Conservation (phyloP, 129 eudicot species). For the Centaurea solstitialis region DNA sequence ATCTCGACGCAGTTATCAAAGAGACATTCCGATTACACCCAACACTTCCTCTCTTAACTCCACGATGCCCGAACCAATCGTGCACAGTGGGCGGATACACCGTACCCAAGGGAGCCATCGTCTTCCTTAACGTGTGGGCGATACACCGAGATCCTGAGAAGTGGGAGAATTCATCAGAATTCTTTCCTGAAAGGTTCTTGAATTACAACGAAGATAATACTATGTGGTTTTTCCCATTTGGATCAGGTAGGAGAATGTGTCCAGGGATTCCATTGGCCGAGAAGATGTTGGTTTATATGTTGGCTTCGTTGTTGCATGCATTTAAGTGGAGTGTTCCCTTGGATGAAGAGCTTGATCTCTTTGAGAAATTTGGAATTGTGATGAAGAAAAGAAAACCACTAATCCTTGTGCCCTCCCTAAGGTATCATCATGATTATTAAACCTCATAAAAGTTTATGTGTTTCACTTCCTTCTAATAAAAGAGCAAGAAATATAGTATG, state of each 20-base stretch:
- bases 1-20: slow-evolving; percentile 36
- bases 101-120: slow-evolving; percentile 23
- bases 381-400: slow-evolving; percentile 54
- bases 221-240: slow-evolving; percentile 54
- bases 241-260: slow-evolving; percentile 64
- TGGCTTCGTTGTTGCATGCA: slow-evolving; percentile 56
- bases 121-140: slow-evolving; percentile 13
- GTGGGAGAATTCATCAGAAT: slow-evolving; percentile 27
- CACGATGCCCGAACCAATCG: slow-evolving; percentile 4
- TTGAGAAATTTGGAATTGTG: slow-evolving; percentile 65
- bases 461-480: not conserved
- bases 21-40: slow-evolving; percentile 20
- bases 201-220: slow-evolving; percentile 47
- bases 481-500: not conserved
- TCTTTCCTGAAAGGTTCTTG: slow-evolving; percentile 34
- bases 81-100: slow-evolving; percentile 33
- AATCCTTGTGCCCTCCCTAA: slow-evolving; percentile 31
- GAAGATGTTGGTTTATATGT: slow-evolving; percentile 47
- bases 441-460: too few species aligned
- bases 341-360: slow-evolving; percentile 36
- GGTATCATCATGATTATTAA: not conserved
- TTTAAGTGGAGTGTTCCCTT: slow-evolving; percentile 55
- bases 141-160: slow-evolving; percentile 28
- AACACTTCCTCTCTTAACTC: not conserved
- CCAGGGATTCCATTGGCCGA: slow-evolving; percentile 62